Evolutionary conservation across 352 stramenopile species (phyloP), one percentile per base, ranked within the genome.

Genomic region (Elongisporangium senticosum): DNA sequence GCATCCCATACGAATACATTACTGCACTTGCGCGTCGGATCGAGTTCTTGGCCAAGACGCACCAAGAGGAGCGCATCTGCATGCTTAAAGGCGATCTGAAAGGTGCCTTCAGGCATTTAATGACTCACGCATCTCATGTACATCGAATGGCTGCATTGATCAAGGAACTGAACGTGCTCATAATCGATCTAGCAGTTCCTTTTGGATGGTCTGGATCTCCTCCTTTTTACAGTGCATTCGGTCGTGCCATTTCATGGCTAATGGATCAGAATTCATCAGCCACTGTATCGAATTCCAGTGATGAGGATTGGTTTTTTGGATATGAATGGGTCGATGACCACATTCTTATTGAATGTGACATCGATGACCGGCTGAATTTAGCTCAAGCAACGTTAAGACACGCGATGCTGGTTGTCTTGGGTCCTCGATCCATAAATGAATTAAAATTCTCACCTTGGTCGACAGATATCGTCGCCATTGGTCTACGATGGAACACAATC

Each of bases 271-370:
- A 65, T 28, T 71, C 64, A 19, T 55, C 64, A 21, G 37, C 49
- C 10, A 52, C 64, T 10, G 56, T 67, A 0, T 56, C 56, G 0
- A 47, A 54, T 1, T 61, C 56, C 3, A 6, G 5, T 0, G 70
- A 71, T 22, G 19, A 53, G 0, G 52, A 65, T 2, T 24, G 48
- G 0, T 71, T 74, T 26, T 74, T 67, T n/a, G 33, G 21, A 0
- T 77, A 65, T 37, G 65, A 69, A n/a, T 77, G 65, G 69, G 58
- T 71, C 1, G 69, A 74, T 33, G 69, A 69, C 48, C 60, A 74
- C 33, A 55, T 71, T n/a, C 8, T 74, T 14, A 50, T 77, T 5
- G 68, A 72, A 48, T 5, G 39, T 3, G 53, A 67, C 2, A 1
- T 21, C 0, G 19, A 11, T 20, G 23, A 61, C 20, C 53, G 62